Conservation (phyloP, 331 rosid species). For the Malus hybrid region DNA sequence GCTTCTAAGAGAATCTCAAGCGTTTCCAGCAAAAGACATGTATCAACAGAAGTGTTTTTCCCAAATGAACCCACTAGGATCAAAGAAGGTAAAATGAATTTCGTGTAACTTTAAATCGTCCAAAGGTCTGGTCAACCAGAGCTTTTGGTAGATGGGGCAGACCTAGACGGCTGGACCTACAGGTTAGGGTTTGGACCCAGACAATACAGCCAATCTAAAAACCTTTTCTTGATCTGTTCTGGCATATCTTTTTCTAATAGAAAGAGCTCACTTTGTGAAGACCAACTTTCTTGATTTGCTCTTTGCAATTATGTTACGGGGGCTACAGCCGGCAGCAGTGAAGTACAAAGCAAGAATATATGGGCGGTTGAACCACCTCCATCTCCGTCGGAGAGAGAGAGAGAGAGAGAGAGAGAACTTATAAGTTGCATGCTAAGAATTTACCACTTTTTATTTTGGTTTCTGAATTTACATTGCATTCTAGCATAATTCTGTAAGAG, state of each 20-base stretch:
- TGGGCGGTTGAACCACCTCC: conserved; percentile 1
- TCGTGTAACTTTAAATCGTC: no score
- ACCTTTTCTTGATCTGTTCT: neutral
- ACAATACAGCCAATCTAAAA: neutral
- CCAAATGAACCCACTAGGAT: no score
- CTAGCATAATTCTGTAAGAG: neutral
- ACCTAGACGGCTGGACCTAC: neutral
- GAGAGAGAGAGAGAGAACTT: neutral
- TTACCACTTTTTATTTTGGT: neutral
- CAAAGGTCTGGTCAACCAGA: no score
- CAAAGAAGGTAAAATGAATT: no score
- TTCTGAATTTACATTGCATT: neutral
- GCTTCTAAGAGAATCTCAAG: no score
- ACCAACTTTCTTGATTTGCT: neutral
- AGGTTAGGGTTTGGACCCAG: neutral
- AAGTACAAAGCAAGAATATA: neutral
- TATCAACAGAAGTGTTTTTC: no score
- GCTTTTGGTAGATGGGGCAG: no score
- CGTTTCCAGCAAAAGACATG: no score
- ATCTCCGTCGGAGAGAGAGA: no score
- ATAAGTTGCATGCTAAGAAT: neutral
- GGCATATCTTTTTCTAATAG: neutral
- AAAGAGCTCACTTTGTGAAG: neutral
- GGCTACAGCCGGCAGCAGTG: neutral
- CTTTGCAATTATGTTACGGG: neutral